Evolutionary conservation across 2,329 filamentous ascomycete genomes (phyloP), one percentile per base, ranked within the genome.

Genomic region (Colletotrichum cereale): DNA sequence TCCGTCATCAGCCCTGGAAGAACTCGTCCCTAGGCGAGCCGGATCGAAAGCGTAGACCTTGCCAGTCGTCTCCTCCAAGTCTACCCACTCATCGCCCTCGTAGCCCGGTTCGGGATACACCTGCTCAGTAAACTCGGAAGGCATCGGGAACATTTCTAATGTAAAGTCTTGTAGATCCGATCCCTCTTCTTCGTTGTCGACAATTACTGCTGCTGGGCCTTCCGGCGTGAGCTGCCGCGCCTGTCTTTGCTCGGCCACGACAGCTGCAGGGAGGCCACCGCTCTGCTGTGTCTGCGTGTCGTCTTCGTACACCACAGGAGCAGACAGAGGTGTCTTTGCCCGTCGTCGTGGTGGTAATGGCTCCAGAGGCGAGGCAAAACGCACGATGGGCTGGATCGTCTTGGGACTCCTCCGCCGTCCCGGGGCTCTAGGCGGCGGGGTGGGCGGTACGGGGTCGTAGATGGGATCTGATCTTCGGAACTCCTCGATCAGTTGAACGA

Each of bases 1-100:
- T 7, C 73, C 65, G 3, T 80, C 79, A 3, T 69, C 75, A 2
- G 75, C 75, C 18, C 73, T 79, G 12, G 75, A 76, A 14, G 74
- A 67, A 5, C 79, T 75, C 1, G 75, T 53, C 1, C 67, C 31
- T 62, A 31, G n/a, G 8, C 66, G 72, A 53, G 73, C 66, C 14
- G 75, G 73, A 26, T 76, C 71, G 26, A 73, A 68, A 38, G 79
- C 78, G 21, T 72, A 72, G 21, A 80, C 78, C 47, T 77, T 77
- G 29, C 62, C 69, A 11, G 65, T 56, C 18, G 68, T 64, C 14
- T 73, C 71, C 34, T 80, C 78, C 44, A 79, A 75, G 12, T 76
- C 73, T 29, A 80, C 78, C 62, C 75, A 73, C 18, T 80, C 78
- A 31, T 79, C 76, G n/a, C 69, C 66, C 72, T 53, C 62, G 47